Conservation (phyloP, 768 basidiomycete genomes). For the Suillus bovinus region DNA sequence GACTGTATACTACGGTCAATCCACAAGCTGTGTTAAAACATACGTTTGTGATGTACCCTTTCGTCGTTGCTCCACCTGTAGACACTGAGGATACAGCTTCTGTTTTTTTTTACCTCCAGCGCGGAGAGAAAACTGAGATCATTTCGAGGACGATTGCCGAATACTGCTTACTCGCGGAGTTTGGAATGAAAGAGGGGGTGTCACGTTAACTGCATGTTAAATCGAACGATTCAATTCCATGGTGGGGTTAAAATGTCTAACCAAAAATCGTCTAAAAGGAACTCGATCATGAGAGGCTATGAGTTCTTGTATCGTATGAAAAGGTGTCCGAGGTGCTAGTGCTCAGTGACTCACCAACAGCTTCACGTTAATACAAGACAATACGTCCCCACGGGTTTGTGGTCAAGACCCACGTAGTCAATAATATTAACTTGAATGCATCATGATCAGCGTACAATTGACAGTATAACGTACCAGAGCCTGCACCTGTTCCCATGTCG, state of each 20-base stretch:
- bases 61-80: too few relatives aligned
- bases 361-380: neutral
- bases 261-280: neutral
- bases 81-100: too few relatives aligned
- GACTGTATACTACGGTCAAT: too few relatives aligned
- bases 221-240: neutral
- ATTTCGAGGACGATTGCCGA: too few relatives aligned
- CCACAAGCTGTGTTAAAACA: too few relatives aligned
- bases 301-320: neutral
- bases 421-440: too few relatives aligned
- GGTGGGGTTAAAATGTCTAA: neutral
- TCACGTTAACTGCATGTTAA: neutral
- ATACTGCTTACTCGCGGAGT: neutral
- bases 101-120: too few relatives aligned
- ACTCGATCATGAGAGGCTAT: neutral
- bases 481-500: neutral
- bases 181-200: neutral
- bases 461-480: neutral
- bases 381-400: neutral
- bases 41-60: too few relatives aligned
- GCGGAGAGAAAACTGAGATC: neutral
- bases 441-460: too few relatives aligned
- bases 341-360: neutral
- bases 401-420: neutral
- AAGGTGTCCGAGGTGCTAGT: slow-evolving; percentile 1